These are phyloP conservation scores for Poronia punctata DNA, from an alignment of 495 filamentous ascomycete genomes.

Conservation along the genomic window DNA sequence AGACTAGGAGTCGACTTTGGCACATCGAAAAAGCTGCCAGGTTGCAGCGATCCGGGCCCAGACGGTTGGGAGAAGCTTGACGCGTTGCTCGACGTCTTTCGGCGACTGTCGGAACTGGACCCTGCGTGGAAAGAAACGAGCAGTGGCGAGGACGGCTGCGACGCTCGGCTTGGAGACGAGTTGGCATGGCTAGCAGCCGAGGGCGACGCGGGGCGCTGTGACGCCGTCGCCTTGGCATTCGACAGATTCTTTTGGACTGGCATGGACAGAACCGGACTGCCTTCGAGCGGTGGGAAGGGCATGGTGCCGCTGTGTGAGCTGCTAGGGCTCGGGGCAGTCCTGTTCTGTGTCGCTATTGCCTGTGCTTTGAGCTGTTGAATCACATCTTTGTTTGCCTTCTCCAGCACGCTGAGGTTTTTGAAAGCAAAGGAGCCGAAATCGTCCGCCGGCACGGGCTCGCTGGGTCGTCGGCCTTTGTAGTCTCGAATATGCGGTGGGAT, in stretches of 20 bases:
- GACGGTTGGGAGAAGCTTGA: conserved; percentile 78
- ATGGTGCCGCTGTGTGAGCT: conserved; percentile 33
- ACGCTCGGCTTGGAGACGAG: conserved; percentile 77
- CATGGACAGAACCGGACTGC: conserved; percentile 72
- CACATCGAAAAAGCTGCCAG: conserved; percentile 66
- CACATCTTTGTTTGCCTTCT: conserved; percentile 97
- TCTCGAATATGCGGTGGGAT: conserved; percentile 95
- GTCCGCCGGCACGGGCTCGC: conserved; percentile 80
- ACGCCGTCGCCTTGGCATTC: conserved; percentile 51
- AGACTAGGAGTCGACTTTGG: conserved; percentile 52
- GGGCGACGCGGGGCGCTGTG: conserved; percentile 77
- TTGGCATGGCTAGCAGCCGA: conserved; percentile 70
- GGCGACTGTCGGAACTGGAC: conserved; percentile 36
- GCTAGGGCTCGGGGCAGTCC: conserved; percentile 34
- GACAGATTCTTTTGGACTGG: conserved; percentile 81
- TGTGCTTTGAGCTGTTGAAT: conserved; percentile 92
- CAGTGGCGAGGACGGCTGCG: conserved; percentile 90
- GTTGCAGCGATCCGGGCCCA: conserved; percentile 56
- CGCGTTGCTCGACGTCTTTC: conserved; percentile 76
- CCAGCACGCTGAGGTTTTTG: conserved; percentile 93
- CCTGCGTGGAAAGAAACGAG: conserved; percentile 88
- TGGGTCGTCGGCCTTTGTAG: conserved; percentile 75
- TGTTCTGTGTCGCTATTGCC: conserved; percentile 62
- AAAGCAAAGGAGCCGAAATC: conserved; percentile 96
- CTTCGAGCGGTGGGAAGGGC: conserved; percentile 63